A percentile compares a stretch with the other conserved stretches of the same genome.
These are phyloP conservation scores for Ogataea pini DNA, from an alignment of 805 yeast species.

Conservation along the genomic window DNA sequence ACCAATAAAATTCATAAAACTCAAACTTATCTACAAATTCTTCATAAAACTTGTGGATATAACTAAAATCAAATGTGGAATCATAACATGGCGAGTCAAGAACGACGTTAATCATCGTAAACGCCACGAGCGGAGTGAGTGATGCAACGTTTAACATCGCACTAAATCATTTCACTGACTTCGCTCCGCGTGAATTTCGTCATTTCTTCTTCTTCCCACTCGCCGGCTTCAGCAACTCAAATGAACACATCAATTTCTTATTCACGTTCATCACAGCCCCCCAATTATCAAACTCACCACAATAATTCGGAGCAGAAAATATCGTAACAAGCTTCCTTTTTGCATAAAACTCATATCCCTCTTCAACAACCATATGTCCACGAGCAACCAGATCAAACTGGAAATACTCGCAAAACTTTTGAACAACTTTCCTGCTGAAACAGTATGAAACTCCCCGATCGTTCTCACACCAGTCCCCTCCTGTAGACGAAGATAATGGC, in stretches of 20 bases:
- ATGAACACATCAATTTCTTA: constrained; percentile 65
- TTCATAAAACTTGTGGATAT: neutral
- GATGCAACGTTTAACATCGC: no score
- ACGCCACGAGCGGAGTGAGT: no score
- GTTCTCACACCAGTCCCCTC: constrained; percentile 71
- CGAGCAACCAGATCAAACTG: constrained; percentile 76
- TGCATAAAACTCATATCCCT: constrained; percentile 81
- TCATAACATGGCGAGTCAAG: neutral
- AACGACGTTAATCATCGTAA: no score
- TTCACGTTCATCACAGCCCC: constrained; percentile 80
- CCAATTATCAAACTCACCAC: constrained; percentile 79
- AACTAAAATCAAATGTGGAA: constrained; percentile 1
- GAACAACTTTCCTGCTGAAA: constrained; percentile 74
- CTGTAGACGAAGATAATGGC: constrained; percentile 10
- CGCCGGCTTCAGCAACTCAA: constrained; percentile 65
- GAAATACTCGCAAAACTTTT: constrained; percentile 62
- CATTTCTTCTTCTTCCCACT: constrained; percentile 12
- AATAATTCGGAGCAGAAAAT: constrained; percentile 81
- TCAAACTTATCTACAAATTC: neutral
- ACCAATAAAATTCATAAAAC: constrained; percentile 10
- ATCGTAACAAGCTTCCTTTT: constrained; percentile 74
- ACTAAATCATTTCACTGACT: no score
- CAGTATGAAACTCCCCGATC: constrained; percentile 84
- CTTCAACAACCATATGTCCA: constrained; percentile 90
- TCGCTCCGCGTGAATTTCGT: neutral